Percentiles rank a stretch among this genome's conserved stretches.
These are phyloP conservation scores for Silene conica DNA, from an alignment of 148 eudicot species.

Conservation along the genomic window DNA sequence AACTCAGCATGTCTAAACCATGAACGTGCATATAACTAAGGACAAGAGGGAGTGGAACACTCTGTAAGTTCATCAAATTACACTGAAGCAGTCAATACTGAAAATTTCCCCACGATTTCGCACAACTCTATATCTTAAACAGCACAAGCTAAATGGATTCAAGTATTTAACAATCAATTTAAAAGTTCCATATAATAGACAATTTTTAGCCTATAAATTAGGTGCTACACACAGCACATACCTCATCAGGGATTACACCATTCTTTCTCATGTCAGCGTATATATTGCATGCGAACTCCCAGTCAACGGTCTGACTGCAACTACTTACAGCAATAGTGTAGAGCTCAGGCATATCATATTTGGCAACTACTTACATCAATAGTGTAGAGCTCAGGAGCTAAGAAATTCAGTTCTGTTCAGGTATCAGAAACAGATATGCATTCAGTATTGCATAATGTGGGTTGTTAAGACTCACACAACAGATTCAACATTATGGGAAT, in stretches of 20 bases:
- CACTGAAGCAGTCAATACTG: neutral
- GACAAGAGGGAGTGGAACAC: neutral
- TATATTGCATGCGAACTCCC: conserved; percentile 88
- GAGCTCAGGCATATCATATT: conserved; percentile 80
- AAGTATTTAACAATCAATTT: neutral
- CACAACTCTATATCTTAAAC: neutral
- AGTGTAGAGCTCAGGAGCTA: no score
- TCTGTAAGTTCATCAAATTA: neutral
- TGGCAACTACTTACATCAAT: no score
- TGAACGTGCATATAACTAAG: no score
- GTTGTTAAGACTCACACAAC: no score
- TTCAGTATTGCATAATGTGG: no score
- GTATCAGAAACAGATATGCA: no score
- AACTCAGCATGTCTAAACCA: no score
- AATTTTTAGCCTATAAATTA: neutral
- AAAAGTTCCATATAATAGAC: neutral
- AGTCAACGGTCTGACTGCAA: conserved; percentile 80
- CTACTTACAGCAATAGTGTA: conserved; percentile 91
- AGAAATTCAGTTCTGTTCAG: no score
- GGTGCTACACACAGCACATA: conserved; percentile 32
- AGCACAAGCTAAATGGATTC: neutral
- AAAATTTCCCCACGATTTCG: neutral
- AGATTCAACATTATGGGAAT: no score
- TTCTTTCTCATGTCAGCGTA: conserved; percentile 77
- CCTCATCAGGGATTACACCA: conserved; percentile 92